Base-by-base conservation (phyloP, 352 stramenopile species). In the Paralagenidium karlingii region DNA sequence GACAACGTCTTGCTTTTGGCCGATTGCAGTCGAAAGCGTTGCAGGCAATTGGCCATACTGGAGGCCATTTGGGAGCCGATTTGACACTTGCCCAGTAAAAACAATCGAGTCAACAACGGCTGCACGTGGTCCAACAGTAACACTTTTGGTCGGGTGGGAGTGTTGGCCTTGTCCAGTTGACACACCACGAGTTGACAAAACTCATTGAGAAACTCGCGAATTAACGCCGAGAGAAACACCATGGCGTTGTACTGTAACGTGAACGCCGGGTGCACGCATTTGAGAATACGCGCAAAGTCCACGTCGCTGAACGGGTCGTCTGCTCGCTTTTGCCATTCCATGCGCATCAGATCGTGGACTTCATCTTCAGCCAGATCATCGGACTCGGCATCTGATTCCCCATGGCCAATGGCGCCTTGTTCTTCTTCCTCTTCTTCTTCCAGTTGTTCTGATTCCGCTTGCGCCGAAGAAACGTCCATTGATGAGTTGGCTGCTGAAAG, bases 261-360 rank as follows among this genome's bases (percentile, higher is more conserved):
- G 60, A 74, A 76, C 38, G 62, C 65, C 15, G 65, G 62, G 32
- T 79, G 66, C 13, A 62, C 66, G 40, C 62, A 73, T 53, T 76
- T 76, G 45, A 79, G 60, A 38, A 76, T 60, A 36, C 47, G 69
- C 9, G 62, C 60, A 13, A 79, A 79, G 40, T 79, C 66, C 31
- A 71, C 60, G 7, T 79, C 66, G 10, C 49, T 52, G 50, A 79
- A 79, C 46, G 66, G 66, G 19, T 74, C 66, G 34, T 76, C 62
- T 26, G 67, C 62, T 24, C 62, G 62, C 47, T 68, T 67, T 43
- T 73, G 57, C 62, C 66, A 79, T 51, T 76, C 62, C 43, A 52
- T 51, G 9, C 63, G 60, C 27, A 58, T 74, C 30, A 57, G 54
- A 41, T 60, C 62, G 37, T 79, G 62, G 16, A 54, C 49, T 9